phyloP scores from a whole-genome alignment of 2,329 filamentous ascomycete genomes.

The Mollisiaceae sp. region DNA sequence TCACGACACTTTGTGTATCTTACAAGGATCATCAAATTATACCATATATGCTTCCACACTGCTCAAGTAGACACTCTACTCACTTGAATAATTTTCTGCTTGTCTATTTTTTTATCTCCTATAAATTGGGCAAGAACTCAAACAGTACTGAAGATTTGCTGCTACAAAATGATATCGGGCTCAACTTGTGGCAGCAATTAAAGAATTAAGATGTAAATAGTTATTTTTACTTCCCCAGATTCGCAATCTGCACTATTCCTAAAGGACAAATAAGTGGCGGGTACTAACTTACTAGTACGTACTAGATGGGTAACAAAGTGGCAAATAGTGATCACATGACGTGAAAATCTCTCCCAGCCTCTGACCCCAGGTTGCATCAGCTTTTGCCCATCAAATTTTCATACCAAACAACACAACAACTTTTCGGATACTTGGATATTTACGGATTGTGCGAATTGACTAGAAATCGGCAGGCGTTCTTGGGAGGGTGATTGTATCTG shows the following conservation, averaged over 20 bases:
- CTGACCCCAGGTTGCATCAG: neutral
- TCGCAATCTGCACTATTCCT: neutral
- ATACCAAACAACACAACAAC: neutral
- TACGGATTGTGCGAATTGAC: neutral
- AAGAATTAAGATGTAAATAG: neutral
- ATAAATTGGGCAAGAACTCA: neutral
- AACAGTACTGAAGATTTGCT: too few species aligned
- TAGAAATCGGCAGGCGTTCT: neutral
- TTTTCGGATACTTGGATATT: neutral
- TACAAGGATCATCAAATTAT: too few species aligned
- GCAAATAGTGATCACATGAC: neutral
- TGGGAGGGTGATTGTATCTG: neutral
- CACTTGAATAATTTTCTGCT: too few species aligned
- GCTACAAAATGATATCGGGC: too few species aligned
- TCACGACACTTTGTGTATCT: too few species aligned
- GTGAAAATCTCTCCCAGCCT: neutral
- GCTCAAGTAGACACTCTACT: too few species aligned
- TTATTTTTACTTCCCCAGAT: neutral
- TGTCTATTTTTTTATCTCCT: too few species aligned
- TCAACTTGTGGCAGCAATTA: too few species aligned
- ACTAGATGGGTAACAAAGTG: neutral
- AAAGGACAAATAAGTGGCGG: neutral
- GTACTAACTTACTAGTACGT: conserved; percentile 5
- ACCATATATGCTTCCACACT: too few species aligned
- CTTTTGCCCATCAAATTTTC: neutral